These are phyloP conservation scores for Lactarius indigo DNA, from an alignment of 768 basidiomycete genomes.

Conservation along the genomic window DNA sequence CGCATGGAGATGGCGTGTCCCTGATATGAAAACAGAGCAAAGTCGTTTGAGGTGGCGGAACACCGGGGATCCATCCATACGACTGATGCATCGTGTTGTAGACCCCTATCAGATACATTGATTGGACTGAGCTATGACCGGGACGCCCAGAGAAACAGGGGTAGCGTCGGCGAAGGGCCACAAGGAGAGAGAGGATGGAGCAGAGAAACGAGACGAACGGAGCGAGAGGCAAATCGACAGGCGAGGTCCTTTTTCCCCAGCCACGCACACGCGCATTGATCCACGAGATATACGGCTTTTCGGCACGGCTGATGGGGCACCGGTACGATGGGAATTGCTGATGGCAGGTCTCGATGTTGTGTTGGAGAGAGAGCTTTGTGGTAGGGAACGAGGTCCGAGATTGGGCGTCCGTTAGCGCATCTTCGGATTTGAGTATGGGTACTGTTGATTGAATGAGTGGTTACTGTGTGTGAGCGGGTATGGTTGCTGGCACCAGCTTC, in stretches of 20 bases:
- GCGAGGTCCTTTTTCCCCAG: not conserved
- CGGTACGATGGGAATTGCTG: not conserved
- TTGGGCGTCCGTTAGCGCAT: not conserved
- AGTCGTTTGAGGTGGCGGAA: slow-evolving; percentile 2
- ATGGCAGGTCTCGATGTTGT: not conserved
- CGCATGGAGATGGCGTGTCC: slow-evolving; percentile 13
- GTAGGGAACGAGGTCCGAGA: not conserved
- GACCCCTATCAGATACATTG: not conserved
- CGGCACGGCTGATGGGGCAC: not conserved
- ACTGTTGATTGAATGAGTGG: not conserved
- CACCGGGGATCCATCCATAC: not conserved
- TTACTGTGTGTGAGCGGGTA: not conserved
- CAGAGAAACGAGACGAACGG: not conserved
- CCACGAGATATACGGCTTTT: not conserved
- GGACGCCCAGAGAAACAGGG: not conserved
- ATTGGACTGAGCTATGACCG: not conserved
- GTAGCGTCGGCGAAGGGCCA: not conserved
- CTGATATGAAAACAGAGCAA: not conserved
- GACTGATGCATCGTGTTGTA: not conserved
- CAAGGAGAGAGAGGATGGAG: not conserved
- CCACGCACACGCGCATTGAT: not conserved
- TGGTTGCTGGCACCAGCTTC: slow-evolving; percentile 15
- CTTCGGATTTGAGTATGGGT: slow-evolving; percentile 14
- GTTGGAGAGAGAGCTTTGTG: not conserved
- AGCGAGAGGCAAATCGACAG: not conserved